These are phyloP conservation scores for Salvia sclarea DNA, from an alignment of 305 asterid genomes.

Conservation along the genomic window DNA sequence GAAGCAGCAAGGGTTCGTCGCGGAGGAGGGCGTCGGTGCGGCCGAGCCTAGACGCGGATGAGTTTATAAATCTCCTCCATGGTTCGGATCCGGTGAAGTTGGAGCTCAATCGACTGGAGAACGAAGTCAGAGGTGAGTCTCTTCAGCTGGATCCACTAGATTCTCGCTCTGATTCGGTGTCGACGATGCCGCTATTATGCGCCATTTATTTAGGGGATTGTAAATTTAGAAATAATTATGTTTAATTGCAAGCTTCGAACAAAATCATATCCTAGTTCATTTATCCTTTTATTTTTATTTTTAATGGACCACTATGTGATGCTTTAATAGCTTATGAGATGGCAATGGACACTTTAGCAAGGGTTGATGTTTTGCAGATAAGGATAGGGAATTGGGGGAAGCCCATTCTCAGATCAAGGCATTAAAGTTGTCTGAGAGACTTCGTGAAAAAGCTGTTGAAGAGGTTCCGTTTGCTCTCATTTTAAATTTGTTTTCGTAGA, in stretches of 20 bases:
- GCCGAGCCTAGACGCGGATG: slow-evolving; percentile 91
- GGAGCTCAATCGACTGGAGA: slow-evolving; percentile 98
- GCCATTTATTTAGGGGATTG: slow-evolving; percentile 26
- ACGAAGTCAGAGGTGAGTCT: slow-evolving; percentile 89
- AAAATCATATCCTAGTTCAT: slow-evolving; percentile 25
- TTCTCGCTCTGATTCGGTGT: slow-evolving; percentile 44
- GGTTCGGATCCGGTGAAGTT: slow-evolving; percentile 99
- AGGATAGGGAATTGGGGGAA: slow-evolving; percentile 91
- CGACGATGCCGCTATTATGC: slow-evolving; percentile 27
- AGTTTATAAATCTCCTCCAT: slow-evolving; percentile 83
- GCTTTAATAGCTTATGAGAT: neutral
- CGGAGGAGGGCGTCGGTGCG: slow-evolving; percentile 81
- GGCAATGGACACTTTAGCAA: slow-evolving; percentile 28
- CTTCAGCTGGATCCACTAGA: slow-evolving; percentile 64
- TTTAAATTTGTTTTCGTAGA: slow-evolving; percentile 2
- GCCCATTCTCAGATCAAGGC: slow-evolving; percentile 94
- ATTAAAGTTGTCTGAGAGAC: slow-evolving; percentile 81
- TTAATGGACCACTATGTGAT: slow-evolving; percentile 8
- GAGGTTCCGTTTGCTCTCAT: slow-evolving; percentile 54
- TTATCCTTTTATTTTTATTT: neutral
- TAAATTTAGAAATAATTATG: slow-evolving; percentile 18
- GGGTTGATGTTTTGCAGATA: slow-evolving; percentile 55
- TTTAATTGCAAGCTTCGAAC: slow-evolving; percentile 21
- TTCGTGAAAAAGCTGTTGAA: slow-evolving; percentile 95
- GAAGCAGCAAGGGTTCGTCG: slow-evolving; percentile 57